These are phyloP conservation scores for Monsonia emarginata DNA, from an alignment of 441 rosid genomes.

Conservation along the genomic window DNA sequence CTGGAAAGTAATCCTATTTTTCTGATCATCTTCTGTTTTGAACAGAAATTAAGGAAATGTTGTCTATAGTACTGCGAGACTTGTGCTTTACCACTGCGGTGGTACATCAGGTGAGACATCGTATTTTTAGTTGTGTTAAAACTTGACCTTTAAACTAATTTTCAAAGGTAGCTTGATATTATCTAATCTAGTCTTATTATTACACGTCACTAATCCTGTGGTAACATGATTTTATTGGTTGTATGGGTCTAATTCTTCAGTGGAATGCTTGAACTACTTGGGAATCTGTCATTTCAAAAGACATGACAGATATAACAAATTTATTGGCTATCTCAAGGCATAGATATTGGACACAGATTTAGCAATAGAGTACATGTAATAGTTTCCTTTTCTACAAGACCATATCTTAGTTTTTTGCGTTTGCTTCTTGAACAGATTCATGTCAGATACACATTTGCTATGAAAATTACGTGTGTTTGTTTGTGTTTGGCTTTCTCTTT, in stretches of 20 bases:
- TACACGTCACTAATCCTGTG: neutral
- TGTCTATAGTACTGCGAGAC: constrained; percentile 65
- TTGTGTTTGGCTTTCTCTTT: neutral
- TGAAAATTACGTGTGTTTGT: neutral
- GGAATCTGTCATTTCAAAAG: neutral
- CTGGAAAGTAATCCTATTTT: constrained; percentile 8
- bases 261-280: neutral
- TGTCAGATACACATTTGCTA: neutral
- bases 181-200: neutral
- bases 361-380: neutral
- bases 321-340: neutral
- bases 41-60: constrained; percentile 82
- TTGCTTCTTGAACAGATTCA: neutral
- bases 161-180: neutral
- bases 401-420: neutral
- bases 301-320: neutral
- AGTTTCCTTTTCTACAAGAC: neutral
- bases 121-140: neutral
- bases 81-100: constrained; percentile 74
- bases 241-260: neutral
- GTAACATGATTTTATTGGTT: neutral
- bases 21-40: constrained; percentile 22
- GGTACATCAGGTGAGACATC: constrained; percentile 68
- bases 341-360: neutral
- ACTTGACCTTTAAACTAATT: constrained; percentile 7